phyloP scores from a whole-genome alignment of 148 eudicot species.

The Fagopyrum tataricum region DNA sequence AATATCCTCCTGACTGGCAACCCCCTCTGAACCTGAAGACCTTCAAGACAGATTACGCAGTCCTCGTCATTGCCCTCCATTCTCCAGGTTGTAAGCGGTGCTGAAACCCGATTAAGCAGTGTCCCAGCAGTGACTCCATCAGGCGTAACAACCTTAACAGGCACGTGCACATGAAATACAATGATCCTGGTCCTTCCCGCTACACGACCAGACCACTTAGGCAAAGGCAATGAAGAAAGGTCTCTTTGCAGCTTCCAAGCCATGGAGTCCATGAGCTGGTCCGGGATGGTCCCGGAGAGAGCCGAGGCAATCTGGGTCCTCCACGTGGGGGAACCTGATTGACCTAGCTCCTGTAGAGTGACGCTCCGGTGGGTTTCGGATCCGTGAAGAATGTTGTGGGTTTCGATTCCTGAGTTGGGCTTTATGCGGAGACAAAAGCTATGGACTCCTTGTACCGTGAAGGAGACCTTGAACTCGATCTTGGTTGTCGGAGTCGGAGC shows the following conservation, averaged over 20 bases:
- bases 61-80: not conserved
- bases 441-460: constrained; percentile 4
- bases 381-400: constrained; percentile 9
- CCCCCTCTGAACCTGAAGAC: not conserved
- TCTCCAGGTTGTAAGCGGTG: not conserved
- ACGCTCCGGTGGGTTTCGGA: not conserved
- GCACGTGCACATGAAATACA: constrained; percentile 7
- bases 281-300: not conserved
- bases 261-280: not conserved
- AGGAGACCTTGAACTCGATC: constrained; percentile 4
- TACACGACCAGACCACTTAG: not conserved
- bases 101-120: not conserved
- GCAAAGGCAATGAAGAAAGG: not conserved
- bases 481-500: not conserved
- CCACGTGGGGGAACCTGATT: not conserved
- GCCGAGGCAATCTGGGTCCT: not conserved
- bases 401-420: not conserved
- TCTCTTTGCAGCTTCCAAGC: constrained; percentile 12
- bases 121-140: constrained; percentile 1
- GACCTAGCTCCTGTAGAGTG: not conserved
- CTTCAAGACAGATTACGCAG: constrained; percentile 1
- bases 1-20: not conserved
- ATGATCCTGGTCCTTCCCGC: not conserved
- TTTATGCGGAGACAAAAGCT: not conserved
- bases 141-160: constrained; percentile 1